Evolutionary conservation across 1,284 basidiomycete species (phyloP), one percentile per base, ranked within the genome.

Genomic region (Vanrija sp.): DNA sequence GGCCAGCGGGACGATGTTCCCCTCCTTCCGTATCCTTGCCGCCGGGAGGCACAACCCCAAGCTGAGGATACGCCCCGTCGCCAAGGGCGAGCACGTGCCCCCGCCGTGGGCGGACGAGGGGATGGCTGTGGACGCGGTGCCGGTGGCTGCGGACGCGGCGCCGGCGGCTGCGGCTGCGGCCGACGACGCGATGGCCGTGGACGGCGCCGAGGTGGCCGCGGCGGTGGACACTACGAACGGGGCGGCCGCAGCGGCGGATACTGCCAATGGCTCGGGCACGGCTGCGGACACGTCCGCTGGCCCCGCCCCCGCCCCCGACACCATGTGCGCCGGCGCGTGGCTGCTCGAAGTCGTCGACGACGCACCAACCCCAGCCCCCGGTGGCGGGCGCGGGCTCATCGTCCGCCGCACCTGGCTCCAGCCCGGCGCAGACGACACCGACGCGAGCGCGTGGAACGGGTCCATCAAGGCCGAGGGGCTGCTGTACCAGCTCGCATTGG

Each of bases 391-490:
- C 24, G 68, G 67, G 0, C 24, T 71, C n/a, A 60, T 67, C 10
- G 66, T 69, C 8, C 48, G 68, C 10, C 56, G 63, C 2, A 58
- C 61, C 19, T 69, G 66, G 68, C 60, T 70, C 6, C 23, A 41
- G 20, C 35, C 57, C 0, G 45, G 42, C 15, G 51, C 37, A 8
- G 45, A 51, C 35, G 45, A 54, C 25, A 31, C 41, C 12, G 59
- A 47, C 27, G 46, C 49, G n/a, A 58, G 43, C 10, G 47, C 41
- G 3, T 58, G 59, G 59, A 52, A 61, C 23, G 60, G 55, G 0
- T 47, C 52, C 6, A 59, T 67, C 24, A 61, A 62, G 45, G 56
- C 66, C 5, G 71, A 72, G 44, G 62, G 68, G 8, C 49, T 71
- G 3, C 57, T 72, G 38, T 47, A 56, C 36, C 53, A 56, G 41